Conservation (phyloP, 2,329 filamentous ascomycete genomes). For the Fusarium coicis region DNA sequence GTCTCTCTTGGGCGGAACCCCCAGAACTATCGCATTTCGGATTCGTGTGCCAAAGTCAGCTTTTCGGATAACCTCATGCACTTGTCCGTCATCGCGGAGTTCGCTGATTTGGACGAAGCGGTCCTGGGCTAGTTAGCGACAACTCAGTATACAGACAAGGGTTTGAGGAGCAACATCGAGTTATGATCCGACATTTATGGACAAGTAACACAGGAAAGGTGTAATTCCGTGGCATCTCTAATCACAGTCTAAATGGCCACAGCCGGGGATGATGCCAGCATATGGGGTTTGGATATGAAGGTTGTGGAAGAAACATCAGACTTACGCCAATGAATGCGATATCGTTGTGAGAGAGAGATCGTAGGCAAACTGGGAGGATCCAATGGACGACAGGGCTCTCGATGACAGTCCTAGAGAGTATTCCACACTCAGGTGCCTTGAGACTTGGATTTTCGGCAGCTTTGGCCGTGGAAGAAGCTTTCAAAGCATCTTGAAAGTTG, state of each 20-base stretch:
- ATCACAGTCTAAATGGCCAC: not conserved
- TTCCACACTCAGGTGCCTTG: slow-evolving; percentile 68
- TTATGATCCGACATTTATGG: slow-evolving; percentile 2
- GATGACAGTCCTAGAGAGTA: slow-evolving; percentile 82
- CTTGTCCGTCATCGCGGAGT: slow-evolving; percentile 73
- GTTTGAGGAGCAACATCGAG: not conserved
- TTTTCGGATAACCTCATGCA: slow-evolving; percentile 82
- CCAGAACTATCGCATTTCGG: slow-evolving; percentile 80
- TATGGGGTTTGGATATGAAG: not conserved
- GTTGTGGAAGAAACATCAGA: slow-evolving; percentile 41
- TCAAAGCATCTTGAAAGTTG: slow-evolving; percentile 56
- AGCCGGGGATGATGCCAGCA: not conserved
- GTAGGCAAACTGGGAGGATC: slow-evolving; percentile 82
- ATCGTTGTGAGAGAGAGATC: slow-evolving; percentile 78
- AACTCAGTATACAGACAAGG: not conserved
- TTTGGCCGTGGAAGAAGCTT: slow-evolving; percentile 50
- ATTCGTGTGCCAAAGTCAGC: slow-evolving; percentile 83
- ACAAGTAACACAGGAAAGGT: not conserved
- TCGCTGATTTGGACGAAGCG: slow-evolving; percentile 85
- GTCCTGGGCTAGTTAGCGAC: slow-evolving; percentile 61
- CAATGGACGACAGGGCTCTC: slow-evolving; percentile 79
- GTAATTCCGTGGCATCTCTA: not conserved
- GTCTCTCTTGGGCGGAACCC: slow-evolving; percentile 53
- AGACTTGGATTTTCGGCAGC: slow-evolving; percentile 46
- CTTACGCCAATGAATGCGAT: slow-evolving; percentile 85